Evolutionary conservation across 1,284 basidiomycete species (phyloP).

Genomic region (Ganoderma boninense): DNA sequence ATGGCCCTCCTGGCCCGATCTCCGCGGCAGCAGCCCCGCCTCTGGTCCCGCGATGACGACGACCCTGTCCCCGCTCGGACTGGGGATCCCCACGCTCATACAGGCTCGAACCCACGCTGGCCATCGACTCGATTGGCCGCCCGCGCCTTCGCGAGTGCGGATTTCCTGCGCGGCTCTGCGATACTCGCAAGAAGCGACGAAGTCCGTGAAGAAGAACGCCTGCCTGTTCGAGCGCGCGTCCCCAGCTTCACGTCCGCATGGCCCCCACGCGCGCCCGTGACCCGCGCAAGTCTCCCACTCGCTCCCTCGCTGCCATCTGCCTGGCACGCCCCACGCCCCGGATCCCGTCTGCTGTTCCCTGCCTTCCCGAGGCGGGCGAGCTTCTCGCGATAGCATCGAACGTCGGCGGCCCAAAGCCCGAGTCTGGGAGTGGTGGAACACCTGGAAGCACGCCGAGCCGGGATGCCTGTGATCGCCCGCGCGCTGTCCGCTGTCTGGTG

Average conservation of each 20-base stretch:
- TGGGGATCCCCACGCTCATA: not conserved
- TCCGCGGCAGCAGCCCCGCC: not conserved
- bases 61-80: not conserved
- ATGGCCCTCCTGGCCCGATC: not conserved
- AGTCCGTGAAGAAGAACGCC: not conserved
- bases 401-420: not conserved
- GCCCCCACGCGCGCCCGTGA: not conserved
- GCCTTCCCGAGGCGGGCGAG: not conserved
- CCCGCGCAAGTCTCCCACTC: not conserved
- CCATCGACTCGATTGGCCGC: not conserved
- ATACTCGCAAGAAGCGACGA: conserved; percentile 3
- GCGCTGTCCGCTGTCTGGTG: not conserved
- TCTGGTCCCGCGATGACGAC: not conserved
- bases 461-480: not conserved
- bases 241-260: not conserved
- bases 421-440: not conserved
- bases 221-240: not conserved
- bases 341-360: not conserved
- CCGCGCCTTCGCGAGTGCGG: not conserved
- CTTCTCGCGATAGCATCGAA: conserved; percentile 3
- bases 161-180: not conserved
- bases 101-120: not conserved
- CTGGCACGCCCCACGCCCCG: not conserved
- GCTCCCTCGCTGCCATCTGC: not conserved
- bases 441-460: conserved; percentile 1